A percentile compares a stretch with the other conserved stretches of the same genome.
phyloP scores from a whole-genome alignment of 164 flowering plant genomes.

The Kingdonia uniflora region DNA sequence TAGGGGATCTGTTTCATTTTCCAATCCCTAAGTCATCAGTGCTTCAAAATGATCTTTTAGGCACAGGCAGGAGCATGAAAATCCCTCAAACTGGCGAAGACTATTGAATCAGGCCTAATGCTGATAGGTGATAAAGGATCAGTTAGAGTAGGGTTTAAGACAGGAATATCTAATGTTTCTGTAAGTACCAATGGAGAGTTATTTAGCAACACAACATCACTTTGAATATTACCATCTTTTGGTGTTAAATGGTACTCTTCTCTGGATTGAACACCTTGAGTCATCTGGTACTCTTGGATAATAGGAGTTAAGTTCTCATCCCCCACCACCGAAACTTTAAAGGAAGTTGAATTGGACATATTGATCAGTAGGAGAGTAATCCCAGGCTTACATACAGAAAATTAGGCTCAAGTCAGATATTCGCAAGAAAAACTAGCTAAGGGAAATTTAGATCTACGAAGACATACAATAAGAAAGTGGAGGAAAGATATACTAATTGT shows the following conservation, averaged over 20 bases:
- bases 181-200: constrained; percentile 33
- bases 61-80: constrained; percentile 37
- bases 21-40: too few species aligned
- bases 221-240: constrained; percentile 34
- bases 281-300: neutral
- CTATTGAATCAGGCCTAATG: constrained; percentile 31
- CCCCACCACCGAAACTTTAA: constrained; percentile 14
- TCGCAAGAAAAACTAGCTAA: too few species aligned
- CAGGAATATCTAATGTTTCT: constrained; percentile 29
- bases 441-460: too few species aligned
- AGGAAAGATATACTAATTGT: constrained; percentile 1
- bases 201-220: constrained; percentile 36
- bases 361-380: constrained; percentile 41
- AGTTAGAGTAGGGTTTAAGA: constrained; percentile 27
- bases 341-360: constrained; percentile 36
- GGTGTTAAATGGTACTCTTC: constrained; percentile 54
- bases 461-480: too few species aligned
- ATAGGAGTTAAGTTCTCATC: constrained; percentile 23
- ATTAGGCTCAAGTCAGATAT: too few species aligned
- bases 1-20: too few species aligned
- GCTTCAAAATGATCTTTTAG: neutral
- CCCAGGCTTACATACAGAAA: constrained; percentile 27
- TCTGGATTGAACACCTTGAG: constrained; percentile 12
- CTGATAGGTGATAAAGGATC: constrained; percentile 19
- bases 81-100: constrained; percentile 23